These are phyloP conservation scores for Didymella segeticola DNA, from an alignment of 2,329 filamentous ascomycete genomes.

Conservation along the genomic window DNA sequence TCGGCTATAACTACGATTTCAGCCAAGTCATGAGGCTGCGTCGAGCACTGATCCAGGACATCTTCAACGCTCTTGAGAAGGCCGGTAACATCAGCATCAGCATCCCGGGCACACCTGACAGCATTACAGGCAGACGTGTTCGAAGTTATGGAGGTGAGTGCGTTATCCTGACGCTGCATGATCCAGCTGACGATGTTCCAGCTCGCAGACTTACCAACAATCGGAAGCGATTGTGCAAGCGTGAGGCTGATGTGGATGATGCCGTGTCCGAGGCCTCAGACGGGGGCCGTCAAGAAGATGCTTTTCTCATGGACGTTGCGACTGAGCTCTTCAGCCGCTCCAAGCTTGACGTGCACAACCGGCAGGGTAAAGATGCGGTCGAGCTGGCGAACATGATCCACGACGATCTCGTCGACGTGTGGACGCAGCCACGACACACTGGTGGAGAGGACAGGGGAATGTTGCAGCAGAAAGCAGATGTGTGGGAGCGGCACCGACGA, in stretches of 20 bases:
- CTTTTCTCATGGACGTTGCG: slow-evolving; percentile 10
- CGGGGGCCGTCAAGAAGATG: background rate
- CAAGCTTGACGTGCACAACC: background rate
- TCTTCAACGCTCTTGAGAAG: slow-evolving; percentile 20
- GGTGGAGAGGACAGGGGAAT: background rate
- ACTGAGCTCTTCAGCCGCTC: background rate
- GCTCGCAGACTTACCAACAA: background rate
- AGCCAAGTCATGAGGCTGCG: slow-evolving; percentile 23
- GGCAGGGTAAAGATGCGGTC: background rate
- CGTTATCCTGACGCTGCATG: background rate
- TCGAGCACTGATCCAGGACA: slow-evolving; percentile 23
- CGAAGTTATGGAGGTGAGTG: background rate
- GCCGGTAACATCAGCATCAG: slow-evolving; percentile 8
- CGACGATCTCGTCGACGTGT: background rate
- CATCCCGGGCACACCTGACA: slow-evolving; percentile 3
- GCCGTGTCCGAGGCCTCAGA: background rate
- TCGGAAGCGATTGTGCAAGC: slow-evolving; percentile 21
- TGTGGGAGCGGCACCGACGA: background rate
- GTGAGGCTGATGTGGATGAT: slow-evolving; percentile 6
- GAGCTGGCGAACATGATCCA: slow-evolving; percentile 7
- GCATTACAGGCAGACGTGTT: background rate
- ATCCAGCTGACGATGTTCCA: background rate
- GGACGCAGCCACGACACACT: background rate
- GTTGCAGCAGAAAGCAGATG: background rate
- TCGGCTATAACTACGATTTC: slow-evolving; percentile 21